Evolutionary conservation across 805 yeast species (phyloP).

Genomic region (Candida maesae): DNA sequence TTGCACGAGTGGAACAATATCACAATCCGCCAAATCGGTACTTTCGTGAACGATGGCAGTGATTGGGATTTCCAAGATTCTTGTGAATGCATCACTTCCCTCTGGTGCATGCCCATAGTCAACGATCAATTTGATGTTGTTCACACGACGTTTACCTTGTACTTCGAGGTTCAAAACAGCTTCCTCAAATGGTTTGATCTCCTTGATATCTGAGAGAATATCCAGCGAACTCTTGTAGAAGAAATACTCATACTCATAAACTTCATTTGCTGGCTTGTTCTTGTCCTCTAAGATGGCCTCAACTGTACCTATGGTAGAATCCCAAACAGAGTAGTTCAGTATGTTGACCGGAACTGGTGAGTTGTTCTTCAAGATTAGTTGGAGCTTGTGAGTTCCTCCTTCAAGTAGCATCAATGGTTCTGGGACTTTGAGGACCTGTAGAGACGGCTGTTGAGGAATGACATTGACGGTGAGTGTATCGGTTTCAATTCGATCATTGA

Average conservation of each 20-base stretch:
- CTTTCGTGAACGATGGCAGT: constrained; percentile 68
- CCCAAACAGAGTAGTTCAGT: constrained; percentile 61
- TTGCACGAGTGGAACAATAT: constrained; percentile 56
- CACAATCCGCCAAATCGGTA: constrained; percentile 71
- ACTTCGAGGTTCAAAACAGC: constrained; percentile 53
- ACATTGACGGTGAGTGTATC: constrained; percentile 32
- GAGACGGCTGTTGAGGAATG: constrained; percentile 54
- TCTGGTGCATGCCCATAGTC: constrained; percentile 52
- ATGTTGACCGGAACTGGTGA: constrained; percentile 54
- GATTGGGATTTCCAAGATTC: constrained; percentile 65
- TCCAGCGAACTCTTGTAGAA: constrained; percentile 55
- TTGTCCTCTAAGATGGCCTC: constrained; percentile 48
- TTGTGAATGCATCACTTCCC: constrained; percentile 36
- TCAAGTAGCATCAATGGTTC: constrained; percentile 68
- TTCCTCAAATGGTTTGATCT: constrained; percentile 33
- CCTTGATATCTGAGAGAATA: constrained; percentile 30
- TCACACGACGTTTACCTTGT: constrained; percentile 71
- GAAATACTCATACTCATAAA: constrained; percentile 72
- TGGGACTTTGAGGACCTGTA: constrained; percentile 48
- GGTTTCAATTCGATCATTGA: constrained; percentile 18
- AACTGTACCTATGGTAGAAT: constrained; percentile 67
- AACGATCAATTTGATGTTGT: constrained; percentile 56
- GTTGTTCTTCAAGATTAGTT: constrained; percentile 51
- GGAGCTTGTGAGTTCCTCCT: constrained; percentile 59
- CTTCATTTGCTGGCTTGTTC: constrained; percentile 52